Conservation (phyloP, 306 rosid genomes). For the Quercus rubra region DNA sequence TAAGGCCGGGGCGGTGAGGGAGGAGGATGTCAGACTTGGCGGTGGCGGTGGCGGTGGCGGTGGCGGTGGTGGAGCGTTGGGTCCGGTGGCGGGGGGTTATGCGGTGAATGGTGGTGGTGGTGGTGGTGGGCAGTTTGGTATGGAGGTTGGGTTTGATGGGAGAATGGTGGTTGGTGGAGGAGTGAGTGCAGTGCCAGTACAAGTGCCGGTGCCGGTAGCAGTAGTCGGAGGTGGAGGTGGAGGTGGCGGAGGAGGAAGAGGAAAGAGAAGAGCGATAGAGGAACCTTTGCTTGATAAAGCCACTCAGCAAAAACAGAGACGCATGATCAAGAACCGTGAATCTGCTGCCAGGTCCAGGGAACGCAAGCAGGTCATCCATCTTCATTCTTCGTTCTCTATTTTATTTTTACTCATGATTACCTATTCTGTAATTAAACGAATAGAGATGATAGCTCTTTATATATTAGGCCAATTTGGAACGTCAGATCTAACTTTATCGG, state of each 20-base stretch:
- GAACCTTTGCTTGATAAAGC: conserved; percentile 67
- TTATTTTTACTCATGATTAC: no score
- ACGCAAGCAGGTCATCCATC: conserved; percentile 66
- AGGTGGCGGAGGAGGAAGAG: conserved; percentile 25
- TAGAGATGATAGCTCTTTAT: no score
- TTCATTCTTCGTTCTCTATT: no score
- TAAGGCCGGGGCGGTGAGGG: conserved; percentile 51
- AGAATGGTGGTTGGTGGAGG: conserved; percentile 18
- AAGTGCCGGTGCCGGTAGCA: background rate
- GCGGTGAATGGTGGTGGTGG: conserved; percentile 3
- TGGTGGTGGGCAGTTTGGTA: conserved; percentile 30
- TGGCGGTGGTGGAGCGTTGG: conserved; percentile 6
- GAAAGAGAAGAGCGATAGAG: conserved; percentile 61
- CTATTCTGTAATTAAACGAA: no score
- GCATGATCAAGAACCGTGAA: conserved; percentile 91
- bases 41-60: background rate
- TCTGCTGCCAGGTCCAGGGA: conserved; percentile 94
- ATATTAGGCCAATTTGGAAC: no score
- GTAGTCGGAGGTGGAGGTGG: background rate
- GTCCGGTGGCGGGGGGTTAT: conserved; percentile 2
- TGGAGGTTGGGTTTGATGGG: conserved; percentile 35
- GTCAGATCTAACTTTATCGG: no score
- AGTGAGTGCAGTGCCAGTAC: conserved; percentile 8
- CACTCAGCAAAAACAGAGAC: conserved; percentile 75
- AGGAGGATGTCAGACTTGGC: conserved; percentile 45